phyloP scores from a whole-genome alignment of 2,329 filamentous ascomycete genomes.

The Fusarium sp. region DNA sequence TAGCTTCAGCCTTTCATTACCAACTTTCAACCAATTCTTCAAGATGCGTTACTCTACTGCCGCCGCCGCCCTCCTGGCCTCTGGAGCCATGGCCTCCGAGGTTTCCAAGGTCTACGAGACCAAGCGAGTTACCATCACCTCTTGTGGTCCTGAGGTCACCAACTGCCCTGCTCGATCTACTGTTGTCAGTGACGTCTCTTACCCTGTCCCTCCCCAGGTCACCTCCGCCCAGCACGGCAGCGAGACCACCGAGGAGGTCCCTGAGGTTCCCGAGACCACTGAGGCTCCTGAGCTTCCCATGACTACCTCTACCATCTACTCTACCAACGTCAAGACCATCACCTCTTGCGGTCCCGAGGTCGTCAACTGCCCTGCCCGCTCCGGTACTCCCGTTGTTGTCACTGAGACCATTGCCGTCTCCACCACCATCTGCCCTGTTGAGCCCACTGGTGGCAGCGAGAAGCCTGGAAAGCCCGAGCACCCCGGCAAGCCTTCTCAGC shows the following conservation, averaged over 20 bases:
- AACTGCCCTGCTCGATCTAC: conserved; percentile 44
- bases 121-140: conserved; percentile 69
- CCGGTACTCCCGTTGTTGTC: conserved; percentile 46
- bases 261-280: conserved; percentile 43
- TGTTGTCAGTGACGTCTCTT: conserved; percentile 34
- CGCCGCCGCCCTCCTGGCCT: conserved; percentile 60
- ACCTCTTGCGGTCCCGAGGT: conserved; percentile 70
- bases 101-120: conserved; percentile 66
- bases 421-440: conserved; percentile 55
- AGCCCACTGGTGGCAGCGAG: conserved; percentile 42
- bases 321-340: conserved; percentile 69
- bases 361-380: conserved; percentile 68
- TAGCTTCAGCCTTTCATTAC: conserved; percentile 43
- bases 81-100: conserved; percentile 49
- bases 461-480: conserved; percentile 24
- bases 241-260: conserved; percentile 48
- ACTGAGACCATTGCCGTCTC: conserved; percentile 54
- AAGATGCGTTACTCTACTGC: conserved; percentile 71
- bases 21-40: conserved; percentile 49
- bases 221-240: conserved; percentile 46
- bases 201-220: conserved; percentile 29
- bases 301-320: conserved; percentile 66
- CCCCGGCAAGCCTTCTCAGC: not conserved
- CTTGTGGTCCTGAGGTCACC: conserved; percentile 57
- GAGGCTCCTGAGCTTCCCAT: conserved; percentile 53